Base-by-base conservation (phyloP, 2,329 filamentous ascomycete genomes). In the Trichoderma sp. region DNA sequence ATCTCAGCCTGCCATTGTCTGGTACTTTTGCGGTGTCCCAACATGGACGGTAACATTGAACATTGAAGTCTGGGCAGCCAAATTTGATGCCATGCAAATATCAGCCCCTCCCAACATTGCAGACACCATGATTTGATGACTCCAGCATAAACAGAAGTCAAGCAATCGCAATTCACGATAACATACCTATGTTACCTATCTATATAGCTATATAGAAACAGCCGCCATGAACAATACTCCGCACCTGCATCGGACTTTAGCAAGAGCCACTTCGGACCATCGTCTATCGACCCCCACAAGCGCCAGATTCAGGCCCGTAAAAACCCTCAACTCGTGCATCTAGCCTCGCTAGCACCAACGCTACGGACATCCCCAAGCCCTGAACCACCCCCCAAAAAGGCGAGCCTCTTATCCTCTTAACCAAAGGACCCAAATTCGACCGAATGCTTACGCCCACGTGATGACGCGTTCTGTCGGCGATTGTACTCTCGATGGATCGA, bases 381-480 rank as follows among this genome's bases (percentile, higher is more conserved):
- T 45, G 38, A 45, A 41, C 35, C 35, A 38, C 38, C 14, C 14
- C 38, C 6, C 18, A 60, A 60, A 27, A 60, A 18, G 16, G 21
- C 24, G 14, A 24, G 21, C 29, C 6, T 8, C 29, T 29, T 4
- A 29, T 4, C 21, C 3, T 29, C 24, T 45, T 18, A 3, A 24
- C 24, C n/a, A 41, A 16, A 41, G 66, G 68, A 71, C 8, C 8
- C 5, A 71, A 45, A 24, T 38, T 53, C 29, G 14, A 29, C 31
- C n/a, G 56, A 38, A 3, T 65, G 60, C 69, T 65, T 65, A 65
- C 38, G 59, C n/a, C 69, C 69, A 72, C 69, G 69, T 72, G 59
- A 72, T 63, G 56, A 50, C 69, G 59, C 59, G 59, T 50, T n/a
- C n/a, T 45, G 16, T n/a, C 16, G 68, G 24, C 41, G 18, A 35